phyloP scores from a whole-genome alignment of 1,284 basidiomycete species.

The Tranzscheliella williamsii region DNA sequence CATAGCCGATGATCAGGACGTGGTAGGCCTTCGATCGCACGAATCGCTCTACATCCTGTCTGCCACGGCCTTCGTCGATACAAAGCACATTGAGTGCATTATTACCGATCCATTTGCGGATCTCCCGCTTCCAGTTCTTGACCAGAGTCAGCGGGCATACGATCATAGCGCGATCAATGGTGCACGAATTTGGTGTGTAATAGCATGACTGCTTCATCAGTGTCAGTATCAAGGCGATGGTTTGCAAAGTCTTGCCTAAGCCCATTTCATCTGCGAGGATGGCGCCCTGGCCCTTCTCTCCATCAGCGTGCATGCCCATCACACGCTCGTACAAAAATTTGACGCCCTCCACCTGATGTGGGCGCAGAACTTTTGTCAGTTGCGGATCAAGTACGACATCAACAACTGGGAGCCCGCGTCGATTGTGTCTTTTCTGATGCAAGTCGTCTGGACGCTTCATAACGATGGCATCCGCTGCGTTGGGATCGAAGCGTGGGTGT shows the following conservation, averaged over 20 bases:
- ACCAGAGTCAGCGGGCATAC: slow-evolving; percentile 93
- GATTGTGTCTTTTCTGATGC: slow-evolving; percentile 73
- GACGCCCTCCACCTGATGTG: slow-evolving; percentile 97
- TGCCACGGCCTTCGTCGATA: slow-evolving; percentile 66
- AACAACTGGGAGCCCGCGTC: slow-evolving; percentile 62
- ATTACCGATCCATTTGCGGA: slow-evolving; percentile 79
- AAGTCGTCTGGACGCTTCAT: slow-evolving; percentile 78
- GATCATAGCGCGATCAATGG: slow-evolving; percentile 64
- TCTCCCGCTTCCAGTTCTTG: slow-evolving; percentile 95
- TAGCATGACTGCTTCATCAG: slow-evolving; percentile 56
- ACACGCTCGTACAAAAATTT: slow-evolving; percentile 97
- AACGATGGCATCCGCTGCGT: slow-evolving; percentile 71
- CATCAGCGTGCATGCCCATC: slow-evolving; percentile 86
- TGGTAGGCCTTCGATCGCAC: slow-evolving; percentile 67
- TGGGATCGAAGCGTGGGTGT: slow-evolving; percentile 44
- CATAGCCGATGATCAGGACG: slow-evolving; percentile 93
- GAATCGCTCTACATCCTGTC: slow-evolving; percentile 45
- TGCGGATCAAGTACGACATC: slow-evolving; percentile 89
- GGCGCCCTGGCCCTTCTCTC: slow-evolving; percentile 76
- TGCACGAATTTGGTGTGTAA: slow-evolving; percentile 40
- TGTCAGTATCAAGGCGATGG: slow-evolving; percentile 54
- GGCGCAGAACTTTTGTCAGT: slow-evolving; percentile 82
- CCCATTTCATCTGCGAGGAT: slow-evolving; percentile 99
- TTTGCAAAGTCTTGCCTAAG: slow-evolving; percentile 54
- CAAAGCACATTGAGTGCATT: slow-evolving; percentile 78